Percentiles rank a stretch among this genome's conserved stretches.
Evolutionary conservation across 2,329 filamentous ascomycete species (phyloP).

Genomic region (Lachnellula subtilissima): DNA sequence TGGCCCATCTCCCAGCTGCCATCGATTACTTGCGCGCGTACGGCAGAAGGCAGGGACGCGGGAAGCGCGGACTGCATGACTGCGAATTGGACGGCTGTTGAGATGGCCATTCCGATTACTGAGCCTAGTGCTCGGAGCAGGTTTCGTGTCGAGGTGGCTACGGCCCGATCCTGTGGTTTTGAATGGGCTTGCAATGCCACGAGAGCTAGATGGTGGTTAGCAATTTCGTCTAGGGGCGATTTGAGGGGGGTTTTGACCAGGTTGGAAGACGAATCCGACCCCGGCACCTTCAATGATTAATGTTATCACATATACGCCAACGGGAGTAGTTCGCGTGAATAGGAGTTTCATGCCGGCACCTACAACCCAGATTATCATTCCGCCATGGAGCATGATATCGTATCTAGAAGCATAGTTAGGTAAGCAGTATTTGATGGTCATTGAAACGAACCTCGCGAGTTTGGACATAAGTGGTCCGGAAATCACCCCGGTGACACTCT

Average conservation of each 20-base stretch:
- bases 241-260: conserved; percentile 9
- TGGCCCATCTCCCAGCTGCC: background rate
- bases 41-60: background rate
- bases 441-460: conserved; percentile 1
- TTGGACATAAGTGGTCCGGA: conserved; percentile 25
- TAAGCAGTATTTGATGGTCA: background rate
- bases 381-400: conserved; percentile 19
- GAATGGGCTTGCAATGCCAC: conserved; percentile 28
- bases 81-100: background rate
- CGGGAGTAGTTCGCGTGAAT: conserved; percentile 20
- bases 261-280: conserved; percentile 28
- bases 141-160: conserved; percentile 26
- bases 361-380: conserved; percentile 24
- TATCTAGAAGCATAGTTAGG: conserved; percentile 9
- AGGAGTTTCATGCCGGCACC: conserved; percentile 26
- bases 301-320: conserved; percentile 18
- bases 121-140: conserved; percentile 23
- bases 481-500: conserved; percentile 20
- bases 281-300: conserved; percentile 28
- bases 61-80: background rate
- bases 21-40: background rate
- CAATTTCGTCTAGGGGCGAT: background rate
- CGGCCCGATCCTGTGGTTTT: conserved; percentile 22
- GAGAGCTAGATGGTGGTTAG: conserved; percentile 14
- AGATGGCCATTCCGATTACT: conserved; percentile 21